Evolutionary conservation across 176 grass and related monocot species (phyloP).

Genomic region (Alloteropsis semialata): DNA sequence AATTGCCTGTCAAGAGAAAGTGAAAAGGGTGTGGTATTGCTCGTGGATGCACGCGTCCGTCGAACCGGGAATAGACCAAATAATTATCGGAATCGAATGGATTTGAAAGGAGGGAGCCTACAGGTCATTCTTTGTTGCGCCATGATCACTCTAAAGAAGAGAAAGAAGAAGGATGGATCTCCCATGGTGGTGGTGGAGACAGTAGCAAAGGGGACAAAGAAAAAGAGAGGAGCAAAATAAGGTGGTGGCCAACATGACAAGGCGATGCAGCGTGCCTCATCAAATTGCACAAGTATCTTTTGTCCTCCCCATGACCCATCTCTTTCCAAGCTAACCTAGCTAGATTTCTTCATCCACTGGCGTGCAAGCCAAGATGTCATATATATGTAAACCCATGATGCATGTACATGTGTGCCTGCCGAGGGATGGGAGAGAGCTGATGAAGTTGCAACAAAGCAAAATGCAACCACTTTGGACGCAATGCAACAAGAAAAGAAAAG

Average conservation of each 20-base stretch:
- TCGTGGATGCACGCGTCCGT: background rate
- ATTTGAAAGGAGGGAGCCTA: background rate
- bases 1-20: background rate
- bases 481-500: background rate
- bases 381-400: background rate
- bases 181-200: background rate
- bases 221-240: background rate
- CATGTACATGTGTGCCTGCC: constrained; percentile 4
- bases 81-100: constrained; percentile 9
- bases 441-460: constrained; percentile 27
- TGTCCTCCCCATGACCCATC: background rate
- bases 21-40: background rate
- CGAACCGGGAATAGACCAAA: background rate
- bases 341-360: constrained; percentile 21
- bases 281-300: background rate
- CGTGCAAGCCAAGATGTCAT: constrained; percentile 34
- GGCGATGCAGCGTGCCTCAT: background rate
- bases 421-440: background rate
- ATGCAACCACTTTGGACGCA: background rate
- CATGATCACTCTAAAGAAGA: background rate
- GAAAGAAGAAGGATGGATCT: background rate
- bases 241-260: constrained; percentile 27
- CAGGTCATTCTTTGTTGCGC: constrained; percentile 12
- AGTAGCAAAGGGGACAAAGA: background rate
- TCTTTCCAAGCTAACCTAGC: background rate